A percentile compares a stretch with the other conserved stretches of the same genome.
phyloP scores from a whole-genome alignment of 768 basidiomycete genomes.

The Rhizopogon vulgaris region DNA sequence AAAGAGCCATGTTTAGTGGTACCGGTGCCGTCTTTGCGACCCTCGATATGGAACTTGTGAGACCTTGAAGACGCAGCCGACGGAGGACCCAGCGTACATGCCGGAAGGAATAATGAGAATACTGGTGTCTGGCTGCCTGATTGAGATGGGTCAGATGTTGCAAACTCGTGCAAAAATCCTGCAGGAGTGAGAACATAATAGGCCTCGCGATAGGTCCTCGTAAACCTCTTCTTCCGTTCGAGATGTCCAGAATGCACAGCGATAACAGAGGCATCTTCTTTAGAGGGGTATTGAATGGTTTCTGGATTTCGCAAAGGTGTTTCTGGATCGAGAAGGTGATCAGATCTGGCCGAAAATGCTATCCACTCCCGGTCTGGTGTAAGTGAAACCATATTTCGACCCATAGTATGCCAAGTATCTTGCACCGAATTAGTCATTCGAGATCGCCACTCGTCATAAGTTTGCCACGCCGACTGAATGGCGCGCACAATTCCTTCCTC shows the following conservation, averaged over 20 bases:
- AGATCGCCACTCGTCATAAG: slow-evolving; percentile 90
- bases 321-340: slow-evolving; percentile 95
- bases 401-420: slow-evolving; percentile 67
- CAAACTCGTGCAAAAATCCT: slow-evolving; percentile 93
- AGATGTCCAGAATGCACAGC: slow-evolving; percentile 86
- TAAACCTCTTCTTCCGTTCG: slow-evolving; percentile 95
- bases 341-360: slow-evolving; percentile 84
- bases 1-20: slow-evolving; percentile 54
- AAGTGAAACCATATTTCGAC: slow-evolving; percentile 69
- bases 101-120: slow-evolving; percentile 88
- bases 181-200: slow-evolving; percentile 94
- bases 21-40: slow-evolving; percentile 75
- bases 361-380: slow-evolving; percentile 94
- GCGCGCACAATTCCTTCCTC: slow-evolving; percentile 95
- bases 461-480: slow-evolving; percentile 95
- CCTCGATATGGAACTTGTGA: slow-evolving; percentile 98
- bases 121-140: slow-evolving; percentile 50
- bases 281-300: slow-evolving; percentile 79
- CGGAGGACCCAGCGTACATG: slow-evolving; percentile 93
- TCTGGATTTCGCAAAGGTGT: slow-evolving; percentile 83
- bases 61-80: slow-evolving; percentile 57
- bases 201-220: slow-evolving; percentile 74
- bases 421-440: slow-evolving; percentile 72
- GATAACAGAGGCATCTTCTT: slow-evolving; percentile 81
- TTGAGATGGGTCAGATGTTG: slow-evolving; percentile 63